These are phyloP conservation scores for Magnusiomyces fungicola DNA, from an alignment of 1,139 yeast species.

Conservation along the genomic window DNA sequence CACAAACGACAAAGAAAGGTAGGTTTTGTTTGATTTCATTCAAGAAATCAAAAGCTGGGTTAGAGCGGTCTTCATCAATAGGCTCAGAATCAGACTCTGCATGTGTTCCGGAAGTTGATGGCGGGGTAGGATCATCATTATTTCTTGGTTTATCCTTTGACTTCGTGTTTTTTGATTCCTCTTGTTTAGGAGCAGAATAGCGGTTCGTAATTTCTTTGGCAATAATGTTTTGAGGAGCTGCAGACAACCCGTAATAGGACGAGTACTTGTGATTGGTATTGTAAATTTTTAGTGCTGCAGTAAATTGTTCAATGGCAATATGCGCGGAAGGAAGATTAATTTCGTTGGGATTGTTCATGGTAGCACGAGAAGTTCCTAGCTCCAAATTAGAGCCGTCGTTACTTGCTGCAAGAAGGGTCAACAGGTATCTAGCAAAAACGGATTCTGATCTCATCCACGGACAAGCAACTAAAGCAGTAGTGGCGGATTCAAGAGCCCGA, in stretches of 20 bases:
- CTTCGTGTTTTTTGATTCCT: no score
- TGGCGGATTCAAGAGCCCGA: conserved; percentile 22
- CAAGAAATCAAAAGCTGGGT: background rate
- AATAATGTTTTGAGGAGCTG: background rate
- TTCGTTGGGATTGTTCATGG: conserved; percentile 5
- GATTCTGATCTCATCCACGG: conserved; percentile 11
- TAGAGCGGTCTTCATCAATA: background rate
- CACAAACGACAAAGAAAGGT: background rate
- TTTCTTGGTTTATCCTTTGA: no score
- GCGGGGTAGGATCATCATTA: no score
- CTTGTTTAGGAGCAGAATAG: background rate
- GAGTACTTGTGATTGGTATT: background rate
- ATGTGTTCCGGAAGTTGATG: no score
- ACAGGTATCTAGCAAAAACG: conserved; percentile 16
- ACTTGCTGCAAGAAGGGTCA: conserved; percentile 15
- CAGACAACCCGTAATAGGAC: background rate
- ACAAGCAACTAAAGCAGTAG: conserved; percentile 19
- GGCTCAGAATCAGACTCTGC: background rate
- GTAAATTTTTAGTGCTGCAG: background rate
- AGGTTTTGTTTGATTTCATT: background rate
- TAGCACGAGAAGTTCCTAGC: background rate
- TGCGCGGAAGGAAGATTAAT: conserved; percentile 9
- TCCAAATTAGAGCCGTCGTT: conserved; percentile 11
- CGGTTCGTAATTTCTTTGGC: background rate
- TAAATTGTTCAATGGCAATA: background rate